These are phyloP conservation scores for Plasmopara muralis DNA, from an alignment of 352 stramenopile species.

Conservation along the genomic window DNA sequence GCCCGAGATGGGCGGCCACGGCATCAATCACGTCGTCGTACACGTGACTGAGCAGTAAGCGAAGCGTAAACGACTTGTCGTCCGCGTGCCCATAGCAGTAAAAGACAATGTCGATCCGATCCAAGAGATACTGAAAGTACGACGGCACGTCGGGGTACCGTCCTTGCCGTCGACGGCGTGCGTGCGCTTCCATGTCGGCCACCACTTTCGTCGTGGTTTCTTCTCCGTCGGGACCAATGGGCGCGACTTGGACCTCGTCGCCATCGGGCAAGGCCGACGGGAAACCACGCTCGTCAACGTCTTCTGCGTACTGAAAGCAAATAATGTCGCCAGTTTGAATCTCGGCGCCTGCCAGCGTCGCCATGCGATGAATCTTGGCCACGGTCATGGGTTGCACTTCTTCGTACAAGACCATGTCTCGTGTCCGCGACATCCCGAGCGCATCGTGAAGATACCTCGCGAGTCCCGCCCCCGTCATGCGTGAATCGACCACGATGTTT, in stretches of 20 bases:
- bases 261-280: too few species aligned
- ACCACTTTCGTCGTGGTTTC: slow-evolving; percentile 18
- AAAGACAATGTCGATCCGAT: slow-evolving; percentile 74
- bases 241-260: slow-evolving; percentile 20
- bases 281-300: slow-evolving; percentile 27
- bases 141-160: slow-evolving; percentile 61
- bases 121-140: slow-evolving; percentile 80
- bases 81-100: slow-evolving; percentile 43
- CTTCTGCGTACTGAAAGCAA: slow-evolving; percentile 60
- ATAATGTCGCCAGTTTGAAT: slow-evolving; percentile 84
- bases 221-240: slow-evolving; percentile 23
- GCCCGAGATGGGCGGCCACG: slow-evolving; percentile 35
- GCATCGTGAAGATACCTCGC: slow-evolving; percentile 44
- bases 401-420: slow-evolving; percentile 66
- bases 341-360: slow-evolving; percentile 39
- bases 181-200: slow-evolving; percentile 12
- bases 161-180: slow-evolving; percentile 11
- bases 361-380: slow-evolving; percentile 44
- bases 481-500: slow-evolving; percentile 64
- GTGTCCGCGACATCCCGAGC: slow-evolving; percentile 39
- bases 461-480: slow-evolving; percentile 49
- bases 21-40: slow-evolving; percentile 75
- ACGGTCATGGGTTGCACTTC: slow-evolving; percentile 65
- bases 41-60: slow-evolving; percentile 56
- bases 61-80: slow-evolving; percentile 40